phyloP scores from a whole-genome alignment of 1,284 basidiomycete species.

The Ganoderma leucocontextum region DNA sequence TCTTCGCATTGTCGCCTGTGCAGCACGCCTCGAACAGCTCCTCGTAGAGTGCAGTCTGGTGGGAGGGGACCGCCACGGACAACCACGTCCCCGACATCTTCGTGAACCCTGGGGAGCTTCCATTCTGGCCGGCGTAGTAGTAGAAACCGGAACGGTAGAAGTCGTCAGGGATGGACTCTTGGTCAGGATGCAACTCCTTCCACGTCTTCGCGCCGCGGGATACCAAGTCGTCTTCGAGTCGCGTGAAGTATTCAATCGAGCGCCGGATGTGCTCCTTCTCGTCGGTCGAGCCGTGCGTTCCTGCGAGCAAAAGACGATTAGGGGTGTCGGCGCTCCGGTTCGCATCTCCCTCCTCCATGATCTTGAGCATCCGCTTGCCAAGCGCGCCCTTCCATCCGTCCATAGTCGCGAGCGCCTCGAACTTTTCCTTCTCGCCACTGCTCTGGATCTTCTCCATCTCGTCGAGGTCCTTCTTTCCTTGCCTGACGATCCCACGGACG shows the following conservation, averaged over 20 bases:
- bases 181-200: slow-evolving; percentile 49
- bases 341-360: slow-evolving; percentile 8
- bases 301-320: slow-evolving; percentile 9
- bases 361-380: slow-evolving; percentile 13
- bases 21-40: slow-evolving; percentile 63
- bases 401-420: slow-evolving; percentile 9
- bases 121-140: neutral
- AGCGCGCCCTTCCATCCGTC: slow-evolving; percentile 30
- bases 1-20: slow-evolving; percentile 55
- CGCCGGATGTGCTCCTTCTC: slow-evolving; percentile 28
- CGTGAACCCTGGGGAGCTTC: slow-evolving; percentile 4
- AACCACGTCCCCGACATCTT: slow-evolving; percentile 1
- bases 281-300: slow-evolving; percentile 13
- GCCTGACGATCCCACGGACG: slow-evolving; percentile 45
- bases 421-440: slow-evolving; percentile 8
- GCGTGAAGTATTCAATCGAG: slow-evolving; percentile 45
- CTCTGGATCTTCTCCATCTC: neutral
- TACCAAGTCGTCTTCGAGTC: slow-evolving; percentile 42
- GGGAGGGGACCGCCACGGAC: slow-evolving; percentile 18
- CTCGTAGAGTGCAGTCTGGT: slow-evolving; percentile 49
- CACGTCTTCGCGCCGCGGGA: slow-evolving; percentile 51
- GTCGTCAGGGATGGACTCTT: slow-evolving; percentile 11
- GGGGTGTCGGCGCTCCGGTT: neutral
- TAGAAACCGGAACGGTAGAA: slow-evolving; percentile 8
- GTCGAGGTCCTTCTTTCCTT: slow-evolving; percentile 37